These are phyloP conservation scores for Pseudopithomyces chartarum DNA, from an alignment of 2,329 filamentous ascomycete species.

Conservation along the genomic window DNA sequence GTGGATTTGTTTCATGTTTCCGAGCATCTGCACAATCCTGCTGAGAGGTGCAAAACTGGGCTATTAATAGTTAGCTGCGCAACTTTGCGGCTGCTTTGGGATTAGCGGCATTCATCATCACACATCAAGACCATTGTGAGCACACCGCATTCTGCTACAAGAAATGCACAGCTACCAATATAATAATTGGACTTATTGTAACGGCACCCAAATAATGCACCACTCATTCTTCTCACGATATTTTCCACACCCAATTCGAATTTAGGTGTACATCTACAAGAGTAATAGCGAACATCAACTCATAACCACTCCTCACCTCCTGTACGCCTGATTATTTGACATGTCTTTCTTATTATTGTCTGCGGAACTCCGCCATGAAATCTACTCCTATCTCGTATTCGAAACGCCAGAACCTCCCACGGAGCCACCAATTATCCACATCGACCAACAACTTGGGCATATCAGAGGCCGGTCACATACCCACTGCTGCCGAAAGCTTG, in stretches of 20 bases:
- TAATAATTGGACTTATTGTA: too few relatives aligned
- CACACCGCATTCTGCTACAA: not conserved
- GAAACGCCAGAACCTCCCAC: not conserved
- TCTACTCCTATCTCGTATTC: not conserved
- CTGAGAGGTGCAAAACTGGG: not conserved
- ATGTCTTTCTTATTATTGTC: not conserved
- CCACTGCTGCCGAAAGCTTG: not conserved
- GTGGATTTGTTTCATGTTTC: not conserved
- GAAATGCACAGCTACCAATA: not conserved
- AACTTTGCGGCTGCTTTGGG: not conserved
- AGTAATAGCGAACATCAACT: too few relatives aligned
- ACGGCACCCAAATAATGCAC: too few relatives aligned
- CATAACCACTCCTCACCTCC: too few relatives aligned
- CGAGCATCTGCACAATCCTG: not conserved
- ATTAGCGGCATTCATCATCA: too few relatives aligned
- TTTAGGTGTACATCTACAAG: too few relatives aligned
- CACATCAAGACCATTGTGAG: too few relatives aligned
- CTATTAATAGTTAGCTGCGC: not conserved
- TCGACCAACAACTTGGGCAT: not conserved
- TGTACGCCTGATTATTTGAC: not conserved
- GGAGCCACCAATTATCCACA: not conserved
- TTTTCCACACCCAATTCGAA: too few relatives aligned
- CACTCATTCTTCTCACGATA: too few relatives aligned
- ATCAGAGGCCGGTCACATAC: too few relatives aligned
- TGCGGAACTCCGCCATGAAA: not conserved